Conservation (phyloP, 495 filamentous ascomycete species). For the Lepraria neglecta region DNA sequence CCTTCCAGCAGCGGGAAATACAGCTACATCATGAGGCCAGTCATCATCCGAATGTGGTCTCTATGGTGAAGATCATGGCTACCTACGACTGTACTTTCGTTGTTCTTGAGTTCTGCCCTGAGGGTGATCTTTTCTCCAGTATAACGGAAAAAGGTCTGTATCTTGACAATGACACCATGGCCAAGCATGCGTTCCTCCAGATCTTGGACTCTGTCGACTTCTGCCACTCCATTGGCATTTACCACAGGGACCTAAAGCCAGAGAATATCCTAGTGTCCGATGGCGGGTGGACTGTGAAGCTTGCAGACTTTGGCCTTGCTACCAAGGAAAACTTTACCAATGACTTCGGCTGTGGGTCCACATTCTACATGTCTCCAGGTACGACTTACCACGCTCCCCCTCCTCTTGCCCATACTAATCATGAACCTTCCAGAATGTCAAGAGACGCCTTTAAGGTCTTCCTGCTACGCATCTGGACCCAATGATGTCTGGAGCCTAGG, state of each 20-base stretch:
- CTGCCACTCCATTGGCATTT: constrained; percentile 90
- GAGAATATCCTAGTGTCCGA: constrained; percentile 95
- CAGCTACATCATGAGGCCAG: constrained; percentile 83
- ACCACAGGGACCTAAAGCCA: constrained; percentile 95
- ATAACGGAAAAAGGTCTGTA: constrained; percentile 94
- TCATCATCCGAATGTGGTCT: constrained; percentile 87
- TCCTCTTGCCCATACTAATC: constrained; percentile 12
- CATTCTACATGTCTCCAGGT: constrained; percentile 99
- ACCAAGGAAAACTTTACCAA: constrained; percentile 75
- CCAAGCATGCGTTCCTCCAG: constrained; percentile 85
- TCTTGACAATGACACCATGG: constrained; percentile 84
- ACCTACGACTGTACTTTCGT: constrained; percentile 90
- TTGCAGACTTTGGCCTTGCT: constrained; percentile 95
- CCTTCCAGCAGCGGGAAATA: constrained; percentile 92
- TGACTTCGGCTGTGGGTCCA: constrained; percentile 96
- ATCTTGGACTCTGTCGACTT: constrained; percentile 95
- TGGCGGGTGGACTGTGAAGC: constrained; percentile 79
- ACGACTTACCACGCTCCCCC: constrained; percentile 32
- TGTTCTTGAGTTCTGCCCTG: constrained; percentile 93
- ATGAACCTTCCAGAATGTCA: constrained; percentile 71
- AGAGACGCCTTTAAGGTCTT: constrained; percentile 68
- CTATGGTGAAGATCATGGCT: constrained; percentile 90
- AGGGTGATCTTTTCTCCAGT: constrained; percentile 93
- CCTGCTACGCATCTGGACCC: constrained; percentile 81
- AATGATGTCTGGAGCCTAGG: constrained; percentile 99